phyloP scores from a whole-genome alignment of 352 stramenopile genomes.

The Phytophthora pisi region DNA sequence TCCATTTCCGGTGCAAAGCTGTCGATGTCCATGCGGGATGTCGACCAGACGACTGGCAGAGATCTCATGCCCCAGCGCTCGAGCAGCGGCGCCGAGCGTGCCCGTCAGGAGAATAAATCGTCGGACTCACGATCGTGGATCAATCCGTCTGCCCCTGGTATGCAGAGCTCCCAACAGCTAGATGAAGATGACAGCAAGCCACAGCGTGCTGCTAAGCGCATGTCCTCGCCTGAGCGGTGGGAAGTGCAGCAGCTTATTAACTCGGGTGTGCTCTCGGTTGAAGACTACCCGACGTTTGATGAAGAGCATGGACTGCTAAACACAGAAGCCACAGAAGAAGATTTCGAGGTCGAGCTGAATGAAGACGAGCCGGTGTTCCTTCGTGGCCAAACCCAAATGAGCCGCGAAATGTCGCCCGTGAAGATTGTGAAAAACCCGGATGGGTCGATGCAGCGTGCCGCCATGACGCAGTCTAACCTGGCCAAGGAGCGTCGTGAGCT shows the following conservation, averaged over 20 bases:
- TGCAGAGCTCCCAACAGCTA: conserved; percentile 65
- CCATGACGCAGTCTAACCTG: conserved; percentile 96
- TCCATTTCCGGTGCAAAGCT: conserved; percentile 90
- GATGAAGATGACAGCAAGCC: conserved; percentile 77
- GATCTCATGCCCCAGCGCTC: conserved; percentile 95
- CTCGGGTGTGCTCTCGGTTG: conserved; percentile 96
- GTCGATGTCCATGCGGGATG: conserved; percentile 97
- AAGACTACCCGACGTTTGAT: conserved; percentile 98
- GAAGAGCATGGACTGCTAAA: conserved; percentile 89
- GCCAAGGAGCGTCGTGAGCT: conserved; percentile 98
- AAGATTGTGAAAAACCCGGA: conserved; percentile 99
- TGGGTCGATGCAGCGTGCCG: conserved; percentile 96
- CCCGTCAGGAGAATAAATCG: conserved; percentile 50
- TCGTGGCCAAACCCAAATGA: conserved; percentile 92
- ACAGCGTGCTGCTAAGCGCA: conserved; percentile 82
- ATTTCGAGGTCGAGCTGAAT: conserved; percentile 96
- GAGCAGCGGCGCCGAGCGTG: conserved; percentile 56
- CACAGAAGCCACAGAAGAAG: conserved; percentile 82
- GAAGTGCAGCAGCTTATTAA: conserved; percentile 98
- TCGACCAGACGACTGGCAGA: conserved; percentile 94
- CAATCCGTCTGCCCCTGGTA: conserved; percentile 85
- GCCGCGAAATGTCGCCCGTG: conserved; percentile 93
- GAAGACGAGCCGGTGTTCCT: conserved; percentile 98
- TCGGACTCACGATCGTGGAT: conserved; percentile 80
- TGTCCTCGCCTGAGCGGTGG: conserved; percentile 97